phyloP scores from a whole-genome alignment of 2,329 filamentous ascomycete species.

The Fusarium oxysporum region DNA sequence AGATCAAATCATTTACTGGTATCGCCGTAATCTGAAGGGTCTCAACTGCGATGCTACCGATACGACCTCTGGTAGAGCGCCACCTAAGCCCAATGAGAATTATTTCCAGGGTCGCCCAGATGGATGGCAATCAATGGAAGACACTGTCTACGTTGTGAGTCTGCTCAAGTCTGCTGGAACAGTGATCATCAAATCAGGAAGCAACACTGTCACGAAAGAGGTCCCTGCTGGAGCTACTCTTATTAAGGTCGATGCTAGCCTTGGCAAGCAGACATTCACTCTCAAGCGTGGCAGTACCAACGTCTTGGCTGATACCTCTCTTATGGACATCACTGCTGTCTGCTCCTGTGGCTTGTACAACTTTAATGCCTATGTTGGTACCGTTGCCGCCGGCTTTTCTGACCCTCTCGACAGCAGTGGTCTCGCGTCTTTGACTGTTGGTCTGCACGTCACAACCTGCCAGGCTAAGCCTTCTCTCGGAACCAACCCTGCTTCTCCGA shows the following conservation, averaged over 20 bases:
- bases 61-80: slow-evolving; percentile 56
- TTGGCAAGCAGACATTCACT: slow-evolving; percentile 56
- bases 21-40: slow-evolving; percentile 60
- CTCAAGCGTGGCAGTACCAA: slow-evolving; percentile 55
- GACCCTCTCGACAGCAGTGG: slow-evolving; percentile 46
- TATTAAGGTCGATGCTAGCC: slow-evolving; percentile 59
- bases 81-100: slow-evolving; percentile 60
- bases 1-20: slow-evolving; percentile 68
- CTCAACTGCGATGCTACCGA: slow-evolving; percentile 65
- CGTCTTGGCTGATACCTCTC: slow-evolving; percentile 59
- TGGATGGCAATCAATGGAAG: slow-evolving; percentile 61
- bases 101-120: slow-evolving; percentile 64
- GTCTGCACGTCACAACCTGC: slow-evolving; percentile 48
- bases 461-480: slow-evolving; percentile 48
- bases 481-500: slow-evolving; percentile 48
- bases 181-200: slow-evolving; percentile 59
- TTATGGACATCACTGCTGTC: slow-evolving; percentile 61
- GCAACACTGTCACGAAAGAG: slow-evolving; percentile 52
- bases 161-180: slow-evolving; percentile 59
- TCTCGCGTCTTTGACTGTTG: slow-evolving; percentile 44
- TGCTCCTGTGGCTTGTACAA: slow-evolving; percentile 68
- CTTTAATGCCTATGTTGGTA: slow-evolving; percentile 67
- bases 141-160: slow-evolving; percentile 64
- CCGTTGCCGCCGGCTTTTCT: slow-evolving; percentile 53
- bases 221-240: slow-evolving; percentile 45